A percentile compares a stretch with the other conserved stretches of the same genome.
Evolutionary conservation across 2,329 filamentous ascomycete genomes (phyloP).

Genomic region (Colletotrichum graminicola): DNA sequence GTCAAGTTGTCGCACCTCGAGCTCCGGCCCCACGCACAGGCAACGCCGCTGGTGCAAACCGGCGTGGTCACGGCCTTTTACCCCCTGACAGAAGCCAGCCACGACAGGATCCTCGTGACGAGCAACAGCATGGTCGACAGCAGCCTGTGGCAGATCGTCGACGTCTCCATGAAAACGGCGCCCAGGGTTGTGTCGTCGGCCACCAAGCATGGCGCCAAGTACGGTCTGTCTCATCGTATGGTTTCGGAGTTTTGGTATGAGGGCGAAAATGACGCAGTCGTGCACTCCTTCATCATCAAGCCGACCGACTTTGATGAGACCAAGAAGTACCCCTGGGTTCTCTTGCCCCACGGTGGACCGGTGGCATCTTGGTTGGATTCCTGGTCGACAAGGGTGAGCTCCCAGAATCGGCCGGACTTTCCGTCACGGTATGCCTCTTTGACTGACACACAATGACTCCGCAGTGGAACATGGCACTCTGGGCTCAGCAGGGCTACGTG

Average conservation of each 20-base stretch:
- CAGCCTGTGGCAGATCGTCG: conserved; percentile 53
- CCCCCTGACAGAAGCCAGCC: conserved; percentile 46
- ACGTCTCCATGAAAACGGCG: conserved; percentile 43
- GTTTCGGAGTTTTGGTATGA: conserved; percentile 57
- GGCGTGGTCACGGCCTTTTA: conserved; percentile 49
- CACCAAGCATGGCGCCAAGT: conserved; percentile 49
- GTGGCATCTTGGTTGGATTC: conserved; percentile 64
- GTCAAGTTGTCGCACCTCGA: conserved; percentile 50
- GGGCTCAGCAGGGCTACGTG: conserved; percentile 72
- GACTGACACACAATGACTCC: conserved; percentile 12
- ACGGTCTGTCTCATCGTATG: conserved; percentile 53
- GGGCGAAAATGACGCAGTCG: conserved; percentile 50
- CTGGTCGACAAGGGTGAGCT: conserved; percentile 60
- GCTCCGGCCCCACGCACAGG: conserved; percentile 48
- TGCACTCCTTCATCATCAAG: conserved; percentile 56
- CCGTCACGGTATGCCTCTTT: neutral
- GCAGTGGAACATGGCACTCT: conserved; percentile 66
- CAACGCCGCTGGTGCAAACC: conserved; percentile 45
- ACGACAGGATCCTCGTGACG: conserved; percentile 52
- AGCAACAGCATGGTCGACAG: conserved; percentile 55
- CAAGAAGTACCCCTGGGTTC: conserved; percentile 54
- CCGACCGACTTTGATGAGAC: conserved; percentile 53
- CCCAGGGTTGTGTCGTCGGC: conserved; percentile 49
- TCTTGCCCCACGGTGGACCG: conserved; percentile 57
- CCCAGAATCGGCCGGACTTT: neutral